Evolutionary conservation across 169 alveolate genomes (phyloP).

Genomic region (Plasmodium ovale): DNA sequence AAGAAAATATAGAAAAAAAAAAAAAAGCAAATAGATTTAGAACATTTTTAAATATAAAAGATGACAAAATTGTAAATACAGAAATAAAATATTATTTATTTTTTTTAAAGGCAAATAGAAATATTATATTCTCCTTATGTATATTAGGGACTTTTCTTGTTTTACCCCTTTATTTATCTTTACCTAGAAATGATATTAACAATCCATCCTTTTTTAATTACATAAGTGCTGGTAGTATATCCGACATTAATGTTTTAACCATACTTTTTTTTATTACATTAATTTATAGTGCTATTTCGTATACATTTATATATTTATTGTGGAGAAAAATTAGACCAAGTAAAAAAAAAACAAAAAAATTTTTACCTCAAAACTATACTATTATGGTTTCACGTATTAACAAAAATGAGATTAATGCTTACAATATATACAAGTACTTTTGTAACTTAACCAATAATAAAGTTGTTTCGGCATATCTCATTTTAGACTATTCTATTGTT

Average conservation of each 20-base stretch:
- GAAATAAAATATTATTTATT: slow-evolving; percentile 75
- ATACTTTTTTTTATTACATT: slow-evolving; percentile 55
- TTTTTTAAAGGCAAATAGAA: slow-evolving; percentile 70
- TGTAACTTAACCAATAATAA: slow-evolving; percentile 68
- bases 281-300: slow-evolving; percentile 74
- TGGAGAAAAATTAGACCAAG: slow-evolving; percentile 67
- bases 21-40: slow-evolving; percentile 24
- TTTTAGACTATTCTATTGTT: slow-evolving; percentile 60
- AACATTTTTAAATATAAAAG: slow-evolving; percentile 70
- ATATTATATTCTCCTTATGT: slow-evolving; percentile 64
- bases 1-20: not conserved
- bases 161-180: slow-evolving; percentile 47
- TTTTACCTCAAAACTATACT: slow-evolving; percentile 72
- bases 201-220: slow-evolving; percentile 69
- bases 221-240: slow-evolving; percentile 75
- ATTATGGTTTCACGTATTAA: slow-evolving; percentile 71
- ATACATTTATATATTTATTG: slow-evolving; percentile 55
- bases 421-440: slow-evolving; percentile 60
- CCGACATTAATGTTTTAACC: slow-evolving; percentile 47
- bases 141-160: slow-evolving; percentile 70
- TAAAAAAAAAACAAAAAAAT: slow-evolving; percentile 63
- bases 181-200: slow-evolving; percentile 59
- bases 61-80: slow-evolving; percentile 73
- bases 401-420: slow-evolving; percentile 70
- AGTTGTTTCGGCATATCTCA: slow-evolving; percentile 66